Percentiles rank a stretch among this genome's conserved stretches.
Conservation (phyloP, 306 rosid species). For the Sophora flavescens region DNA sequence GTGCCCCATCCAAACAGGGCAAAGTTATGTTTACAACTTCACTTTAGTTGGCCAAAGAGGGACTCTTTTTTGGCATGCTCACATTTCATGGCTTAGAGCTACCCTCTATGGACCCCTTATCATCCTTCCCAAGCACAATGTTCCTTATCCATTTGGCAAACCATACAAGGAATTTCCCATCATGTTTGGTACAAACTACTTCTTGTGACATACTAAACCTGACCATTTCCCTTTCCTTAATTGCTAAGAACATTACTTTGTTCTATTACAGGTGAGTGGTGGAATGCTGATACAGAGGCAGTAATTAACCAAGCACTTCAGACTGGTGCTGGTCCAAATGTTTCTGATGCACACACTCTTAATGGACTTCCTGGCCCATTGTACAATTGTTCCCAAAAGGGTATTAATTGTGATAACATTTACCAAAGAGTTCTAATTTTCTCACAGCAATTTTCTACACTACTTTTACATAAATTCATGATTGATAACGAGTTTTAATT, state of each 20-base stretch:
- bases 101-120: constrained; percentile 48
- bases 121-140: constrained; percentile 42
- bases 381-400: constrained; percentile 44
- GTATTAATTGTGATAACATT: neutral
- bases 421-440: neutral
- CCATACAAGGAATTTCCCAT: constrained; percentile 47
- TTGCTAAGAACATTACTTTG: neutral
- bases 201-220: neutral
- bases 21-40: constrained; percentile 45
- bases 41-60: constrained; percentile 40
- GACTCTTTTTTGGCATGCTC: constrained; percentile 47
- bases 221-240: neutral
- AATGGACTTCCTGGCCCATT: constrained; percentile 48
- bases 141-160: constrained; percentile 44
- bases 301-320: constrained; percentile 47
- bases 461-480: too few relatives aligned
- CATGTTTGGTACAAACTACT: constrained; percentile 34
- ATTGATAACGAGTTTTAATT: too few relatives aligned
- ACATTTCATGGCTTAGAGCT: constrained; percentile 44
- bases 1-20: constrained; percentile 48
- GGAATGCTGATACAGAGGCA: constrained; percentile 48
- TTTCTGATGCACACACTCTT: constrained; percentile 45
- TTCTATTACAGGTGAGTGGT: constrained; percentile 48
- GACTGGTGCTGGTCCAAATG: constrained; percentile 40
- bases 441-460: too few relatives aligned